phyloP scores from a whole-genome alignment of 176 grass and related monocot genomes.

The Typha latifolia region DNA sequence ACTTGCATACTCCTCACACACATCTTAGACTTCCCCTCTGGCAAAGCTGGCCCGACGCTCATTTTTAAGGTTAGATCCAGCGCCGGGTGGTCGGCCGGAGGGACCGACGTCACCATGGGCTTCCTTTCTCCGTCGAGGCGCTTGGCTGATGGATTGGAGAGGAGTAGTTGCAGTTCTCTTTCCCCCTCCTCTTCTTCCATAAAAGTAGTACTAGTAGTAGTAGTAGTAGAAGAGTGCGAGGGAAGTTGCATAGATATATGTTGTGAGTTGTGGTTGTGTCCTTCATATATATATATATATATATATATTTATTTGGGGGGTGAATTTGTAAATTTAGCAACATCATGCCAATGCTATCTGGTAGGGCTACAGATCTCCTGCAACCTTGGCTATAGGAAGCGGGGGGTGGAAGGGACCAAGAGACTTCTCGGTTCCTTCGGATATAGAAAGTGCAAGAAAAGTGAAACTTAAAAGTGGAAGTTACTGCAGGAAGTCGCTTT shows the following conservation, averaged over 20 bases:
- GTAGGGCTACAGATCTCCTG: no score
- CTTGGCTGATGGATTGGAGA: conserved; percentile 21
- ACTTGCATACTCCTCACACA: conserved; percentile 26
- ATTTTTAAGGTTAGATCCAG: conserved; percentile 84
- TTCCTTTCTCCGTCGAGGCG: background rate
- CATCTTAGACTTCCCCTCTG: conserved; percentile 8
- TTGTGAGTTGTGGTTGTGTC: background rate
- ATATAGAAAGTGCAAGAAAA: no score
- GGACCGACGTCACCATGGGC: background rate
- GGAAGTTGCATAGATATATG: conserved; percentile 10
- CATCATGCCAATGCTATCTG: no score
- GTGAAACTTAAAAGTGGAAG: no score
- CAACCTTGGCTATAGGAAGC: no score
- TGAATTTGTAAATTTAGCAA: no score
- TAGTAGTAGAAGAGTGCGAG: conserved; percentile 21
- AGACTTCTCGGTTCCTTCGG: no score
- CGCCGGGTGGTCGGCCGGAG: conserved; percentile 9
- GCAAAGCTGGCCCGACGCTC: conserved; percentile 32
- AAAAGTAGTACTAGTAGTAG: background rate
- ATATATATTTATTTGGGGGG: no score
- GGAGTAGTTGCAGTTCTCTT: conserved; percentile 52
- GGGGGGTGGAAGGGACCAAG: no score
- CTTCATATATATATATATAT: no score
- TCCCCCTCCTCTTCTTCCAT: conserved; percentile 62
- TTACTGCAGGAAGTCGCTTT: no score